A percentile compares a stretch with the other conserved stretches of the same genome.
These are phyloP conservation scores for Fusarium nanum DNA, from an alignment of 2,329 filamentous ascomycete species.

Conservation along the genomic window DNA sequence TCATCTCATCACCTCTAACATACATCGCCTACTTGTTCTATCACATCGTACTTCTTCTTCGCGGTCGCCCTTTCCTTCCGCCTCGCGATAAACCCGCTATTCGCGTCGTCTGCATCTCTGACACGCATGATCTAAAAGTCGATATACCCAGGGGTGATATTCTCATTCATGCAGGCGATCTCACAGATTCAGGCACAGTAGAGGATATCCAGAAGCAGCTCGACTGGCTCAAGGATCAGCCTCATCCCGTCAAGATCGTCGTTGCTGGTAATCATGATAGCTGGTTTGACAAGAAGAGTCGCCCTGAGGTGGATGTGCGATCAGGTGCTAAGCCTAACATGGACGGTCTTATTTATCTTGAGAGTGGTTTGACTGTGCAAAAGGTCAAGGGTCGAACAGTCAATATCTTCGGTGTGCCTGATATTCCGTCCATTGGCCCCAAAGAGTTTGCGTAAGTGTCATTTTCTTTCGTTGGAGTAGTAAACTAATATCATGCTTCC, in stretches of 20 bases:
- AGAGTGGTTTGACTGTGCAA: slow-evolving; percentile 74
- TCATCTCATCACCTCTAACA: slow-evolving; percentile 76
- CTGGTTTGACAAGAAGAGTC: slow-evolving; percentile 78
- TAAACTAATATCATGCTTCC: slow-evolving; percentile 14
- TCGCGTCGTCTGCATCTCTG: slow-evolving; percentile 87
- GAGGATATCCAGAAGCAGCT: slow-evolving; percentile 83
- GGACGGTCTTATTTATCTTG: slow-evolving; percentile 78
- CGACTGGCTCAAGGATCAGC: slow-evolving; percentile 81
- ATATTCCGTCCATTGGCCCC: slow-evolving; percentile 81
- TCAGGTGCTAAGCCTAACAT: slow-evolving; percentile 69
- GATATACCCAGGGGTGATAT: slow-evolving; percentile 81
- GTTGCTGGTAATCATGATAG: slow-evolving; percentile 91
- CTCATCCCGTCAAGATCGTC: slow-evolving; percentile 83
- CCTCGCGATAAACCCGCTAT: slow-evolving; percentile 68
- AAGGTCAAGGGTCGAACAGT: slow-evolving; percentile 68
- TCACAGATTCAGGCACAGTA: slow-evolving; percentile 78
- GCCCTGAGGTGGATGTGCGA: slow-evolving; percentile 66
- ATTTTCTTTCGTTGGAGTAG: not conserved
- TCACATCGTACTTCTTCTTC: slow-evolving; percentile 72
- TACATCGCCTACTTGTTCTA: slow-evolving; percentile 72
- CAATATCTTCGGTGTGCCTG: slow-evolving; percentile 80
- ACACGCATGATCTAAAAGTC: slow-evolving; percentile 79
- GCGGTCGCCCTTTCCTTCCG: slow-evolving; percentile 71
- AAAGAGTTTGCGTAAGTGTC: slow-evolving; percentile 68
- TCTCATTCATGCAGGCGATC: slow-evolving; percentile 89